Conservation (phyloP, 805 yeast genomes). For the Candida maesae region DNA sequence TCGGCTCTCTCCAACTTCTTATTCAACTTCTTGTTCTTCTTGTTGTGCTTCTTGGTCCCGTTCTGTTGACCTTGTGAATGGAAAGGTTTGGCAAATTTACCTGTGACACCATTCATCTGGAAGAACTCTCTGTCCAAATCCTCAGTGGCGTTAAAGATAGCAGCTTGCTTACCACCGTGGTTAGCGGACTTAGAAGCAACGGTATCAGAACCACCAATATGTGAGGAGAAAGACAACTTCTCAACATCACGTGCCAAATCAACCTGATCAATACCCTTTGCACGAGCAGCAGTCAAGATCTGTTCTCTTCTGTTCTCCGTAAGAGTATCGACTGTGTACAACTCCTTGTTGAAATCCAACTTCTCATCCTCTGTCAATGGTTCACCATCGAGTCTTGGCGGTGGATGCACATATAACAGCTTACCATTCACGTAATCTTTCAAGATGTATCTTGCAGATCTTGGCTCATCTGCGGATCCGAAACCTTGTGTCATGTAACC, state of each 20-base stretch:
- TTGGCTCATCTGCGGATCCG: conserved; percentile 93
- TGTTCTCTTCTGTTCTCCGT: conserved; percentile 75
- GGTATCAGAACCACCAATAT: conserved; percentile 49
- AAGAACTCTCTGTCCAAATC: conserved; percentile 87
- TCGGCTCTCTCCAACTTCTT: conserved; percentile 13
- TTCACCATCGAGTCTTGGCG: conserved; percentile 58
- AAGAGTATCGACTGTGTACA: conserved; percentile 60
- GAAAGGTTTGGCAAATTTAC: conserved; percentile 68
- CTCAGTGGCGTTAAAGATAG: conserved; percentile 70
- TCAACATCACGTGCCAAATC: conserved; percentile 68
- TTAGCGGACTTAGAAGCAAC: conserved; percentile 49
- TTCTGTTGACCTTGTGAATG: conserved; percentile 46
- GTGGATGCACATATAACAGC: conserved; percentile 79
- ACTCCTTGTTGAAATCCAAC: conserved; percentile 66
- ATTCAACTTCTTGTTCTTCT: conserved; percentile 55
- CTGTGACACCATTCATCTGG: conserved; percentile 58
- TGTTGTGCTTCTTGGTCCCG: conserved; percentile 65
- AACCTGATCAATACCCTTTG: conserved; percentile 50
- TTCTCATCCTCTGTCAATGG: conserved; percentile 49
- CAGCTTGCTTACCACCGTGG: conserved; percentile 83
- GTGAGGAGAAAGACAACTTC: conserved; percentile 75
- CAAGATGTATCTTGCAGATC: conserved; percentile 88
- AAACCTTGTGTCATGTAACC: conserved; percentile 97
- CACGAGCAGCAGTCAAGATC: conserved; percentile 56
- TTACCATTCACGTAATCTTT: conserved; percentile 96